These are phyloP conservation scores for Blastobotrys parvus DNA, from an alignment of 805 yeast species.

Conservation along the genomic window DNA sequence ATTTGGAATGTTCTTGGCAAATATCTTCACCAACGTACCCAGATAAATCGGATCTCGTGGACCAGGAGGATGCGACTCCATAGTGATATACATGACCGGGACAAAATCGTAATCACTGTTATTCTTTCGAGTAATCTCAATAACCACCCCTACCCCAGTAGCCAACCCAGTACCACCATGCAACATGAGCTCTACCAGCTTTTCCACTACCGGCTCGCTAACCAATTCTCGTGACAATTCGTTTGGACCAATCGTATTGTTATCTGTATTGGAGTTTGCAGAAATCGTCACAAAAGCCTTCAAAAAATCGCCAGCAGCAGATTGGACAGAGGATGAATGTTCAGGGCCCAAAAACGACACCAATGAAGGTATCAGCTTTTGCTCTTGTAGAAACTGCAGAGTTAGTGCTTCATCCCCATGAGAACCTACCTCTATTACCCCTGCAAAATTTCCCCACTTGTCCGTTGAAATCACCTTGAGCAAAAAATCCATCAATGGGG, in stretches of 20 bases:
- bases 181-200: conserved; percentile 70
- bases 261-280: conserved; percentile 83
- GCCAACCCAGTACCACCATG: conserved; percentile 73
- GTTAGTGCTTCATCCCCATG: too few species aligned
- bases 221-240: conserved; percentile 88
- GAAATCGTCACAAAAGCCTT: conserved; percentile 92
- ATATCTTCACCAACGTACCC: conserved; percentile 73
- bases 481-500: conserved; percentile 88
- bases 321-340: conserved; percentile 63
- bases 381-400: conserved; percentile 63
- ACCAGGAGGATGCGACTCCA: conserved; percentile 87
- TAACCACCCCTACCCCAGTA: conserved; percentile 90
- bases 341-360: conserved; percentile 64
- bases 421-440: conserved; percentile 75
- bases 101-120: conserved; percentile 91
- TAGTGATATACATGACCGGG: conserved; percentile 72
- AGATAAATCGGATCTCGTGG: conserved; percentile 88
- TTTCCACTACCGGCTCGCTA: conserved; percentile 56
- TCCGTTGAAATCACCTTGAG: conserved; percentile 87
- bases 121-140: conserved; percentile 89
- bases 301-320: conserved; percentile 91
- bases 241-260: conserved; percentile 92
- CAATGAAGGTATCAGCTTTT: conserved; percentile 63
- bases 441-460: conserved; percentile 82
- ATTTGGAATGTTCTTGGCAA: conserved; percentile 63